Evolutionary conservation across 1,284 basidiomycete genomes (phyloP).

Genomic region (Fomitopsis betulina): DNA sequence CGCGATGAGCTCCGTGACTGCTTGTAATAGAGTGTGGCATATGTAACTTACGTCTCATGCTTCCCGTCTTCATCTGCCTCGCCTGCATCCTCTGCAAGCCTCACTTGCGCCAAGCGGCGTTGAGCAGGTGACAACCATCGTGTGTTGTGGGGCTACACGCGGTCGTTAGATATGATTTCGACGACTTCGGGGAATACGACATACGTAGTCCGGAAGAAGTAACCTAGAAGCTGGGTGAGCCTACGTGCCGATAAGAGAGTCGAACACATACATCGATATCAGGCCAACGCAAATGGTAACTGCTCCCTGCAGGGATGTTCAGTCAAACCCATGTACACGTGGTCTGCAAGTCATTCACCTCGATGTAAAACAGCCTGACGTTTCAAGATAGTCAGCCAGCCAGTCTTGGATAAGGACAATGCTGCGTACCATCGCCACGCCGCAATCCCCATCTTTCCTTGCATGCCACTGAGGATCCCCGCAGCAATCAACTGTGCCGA

Average conservation of each 20-base stretch:
- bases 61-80: conserved; percentile 59
- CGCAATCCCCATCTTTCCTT: conserved; percentile 61
- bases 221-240: conserved; percentile 6
- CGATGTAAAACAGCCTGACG: conserved; percentile 55
- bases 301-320: conserved; percentile 36
- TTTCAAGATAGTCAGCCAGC: neutral
- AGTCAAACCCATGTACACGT: neutral
- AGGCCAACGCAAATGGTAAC: conserved; percentile 55
- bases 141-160: conserved; percentile 55
- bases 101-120: conserved; percentile 60
- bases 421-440: conserved; percentile 64
- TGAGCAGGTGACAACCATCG: conserved; percentile 58
- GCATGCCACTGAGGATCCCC: conserved; percentile 66
- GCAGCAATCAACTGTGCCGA: conserved; percentile 46
- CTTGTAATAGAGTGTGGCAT: neutral
- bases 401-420: neutral
- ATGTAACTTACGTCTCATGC: conserved; percentile 44
- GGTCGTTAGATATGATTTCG: neutral
- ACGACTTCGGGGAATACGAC: conserved; percentile 14
- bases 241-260: neutral
- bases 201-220: conserved; percentile 50
- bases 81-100: conserved; percentile 74
- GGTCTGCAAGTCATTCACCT: conserved; percentile 30
- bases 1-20: neutral
- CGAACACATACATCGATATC: conserved; percentile 42